Conservation (phyloP, 1,284 basidiomycete species). For the Peniophora sp. region DNA sequence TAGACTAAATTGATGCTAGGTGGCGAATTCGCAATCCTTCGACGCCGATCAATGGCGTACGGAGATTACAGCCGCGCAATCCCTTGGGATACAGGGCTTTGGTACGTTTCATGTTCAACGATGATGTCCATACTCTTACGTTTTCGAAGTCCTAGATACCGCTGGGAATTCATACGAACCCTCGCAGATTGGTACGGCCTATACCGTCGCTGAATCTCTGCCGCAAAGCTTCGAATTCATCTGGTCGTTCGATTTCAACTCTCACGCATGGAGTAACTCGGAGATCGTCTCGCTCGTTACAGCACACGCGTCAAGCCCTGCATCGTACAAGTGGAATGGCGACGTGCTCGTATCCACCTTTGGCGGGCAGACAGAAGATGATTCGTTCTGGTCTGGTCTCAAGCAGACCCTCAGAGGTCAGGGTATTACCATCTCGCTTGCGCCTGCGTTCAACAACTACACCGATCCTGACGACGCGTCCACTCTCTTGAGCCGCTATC, state of each 20-base stretch:
- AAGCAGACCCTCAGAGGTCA: constrained; percentile 17
- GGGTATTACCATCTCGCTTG: constrained; percentile 20
- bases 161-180: constrained; percentile 18
- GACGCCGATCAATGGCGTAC: constrained; percentile 15
- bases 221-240: constrained; percentile 28
- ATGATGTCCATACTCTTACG: background rate
- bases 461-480: constrained; percentile 18
- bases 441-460: constrained; percentile 24
- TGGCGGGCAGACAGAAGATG: constrained; percentile 17
- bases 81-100: constrained; percentile 21
- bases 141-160: constrained; percentile 13
- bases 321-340: constrained; percentile 19
- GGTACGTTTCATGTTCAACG: constrained; percentile 10
- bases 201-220: constrained; percentile 19
- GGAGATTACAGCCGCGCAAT: constrained; percentile 22
- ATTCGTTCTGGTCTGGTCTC: constrained; percentile 22
- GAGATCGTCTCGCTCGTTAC: constrained; percentile 13
- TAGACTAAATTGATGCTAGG: constrained; percentile 6
- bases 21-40: constrained; percentile 20
- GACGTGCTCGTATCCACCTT: constrained; percentile 24
- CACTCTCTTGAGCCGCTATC: constrained; percentile 17
- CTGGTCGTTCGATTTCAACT: no score
- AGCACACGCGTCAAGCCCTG: constrained; percentile 15
- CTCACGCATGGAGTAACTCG: constrained; percentile 14
- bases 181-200: constrained; percentile 20